phyloP scores from a whole-genome alignment of 495 filamentous ascomycete species.

The Aspergillus nidulans region DNA sequence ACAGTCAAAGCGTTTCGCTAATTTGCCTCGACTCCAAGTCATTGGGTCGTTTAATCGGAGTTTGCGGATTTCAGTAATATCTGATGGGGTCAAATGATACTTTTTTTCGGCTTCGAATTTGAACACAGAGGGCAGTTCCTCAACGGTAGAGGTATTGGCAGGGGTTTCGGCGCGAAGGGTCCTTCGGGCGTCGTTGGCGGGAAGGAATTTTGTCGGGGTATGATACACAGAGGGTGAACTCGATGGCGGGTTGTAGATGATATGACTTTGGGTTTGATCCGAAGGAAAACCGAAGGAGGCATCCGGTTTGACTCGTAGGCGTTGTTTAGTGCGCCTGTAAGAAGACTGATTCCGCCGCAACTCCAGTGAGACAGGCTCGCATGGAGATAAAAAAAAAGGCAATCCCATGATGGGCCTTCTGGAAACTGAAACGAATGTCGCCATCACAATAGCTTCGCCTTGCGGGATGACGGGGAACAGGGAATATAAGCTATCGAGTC shows the following conservation, averaged over 20 bases:
- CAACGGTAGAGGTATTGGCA: slow-evolving; percentile 16
- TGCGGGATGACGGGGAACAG: background rate
- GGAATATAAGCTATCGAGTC: background rate
- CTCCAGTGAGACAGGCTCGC: slow-evolving; percentile 28
- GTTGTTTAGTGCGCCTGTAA: slow-evolving; percentile 64
- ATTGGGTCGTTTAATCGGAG: slow-evolving; percentile 64
- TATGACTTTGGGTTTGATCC: slow-evolving; percentile 50
- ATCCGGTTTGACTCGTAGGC: slow-evolving; percentile 68
- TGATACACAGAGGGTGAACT: slow-evolving; percentile 74
- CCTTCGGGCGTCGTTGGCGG: slow-evolving; percentile 68
- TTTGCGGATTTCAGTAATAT: slow-evolving; percentile 75
- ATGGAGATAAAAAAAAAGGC: slow-evolving; percentile 38
- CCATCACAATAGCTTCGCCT: slow-evolving; percentile 20
- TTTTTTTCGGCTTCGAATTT: slow-evolving; percentile 51
- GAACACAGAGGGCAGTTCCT: slow-evolving; percentile 53
- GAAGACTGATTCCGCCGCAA: slow-evolving; percentile 61
- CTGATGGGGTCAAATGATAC: slow-evolving; percentile 69
- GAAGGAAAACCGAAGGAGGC: slow-evolving; percentile 57
- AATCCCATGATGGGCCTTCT: slow-evolving; percentile 41
- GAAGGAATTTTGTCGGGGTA: slow-evolving; percentile 88
- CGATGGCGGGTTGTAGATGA: slow-evolving; percentile 95
- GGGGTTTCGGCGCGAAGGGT: slow-evolving; percentile 39
- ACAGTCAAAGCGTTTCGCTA: slow-evolving; percentile 76
- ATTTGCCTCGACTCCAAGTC: slow-evolving; percentile 63
- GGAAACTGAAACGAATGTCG: slow-evolving; percentile 25